phyloP scores from a whole-genome alignment of 1,284 basidiomycete species.

The Cryptococcus wingfieldii region DNA sequence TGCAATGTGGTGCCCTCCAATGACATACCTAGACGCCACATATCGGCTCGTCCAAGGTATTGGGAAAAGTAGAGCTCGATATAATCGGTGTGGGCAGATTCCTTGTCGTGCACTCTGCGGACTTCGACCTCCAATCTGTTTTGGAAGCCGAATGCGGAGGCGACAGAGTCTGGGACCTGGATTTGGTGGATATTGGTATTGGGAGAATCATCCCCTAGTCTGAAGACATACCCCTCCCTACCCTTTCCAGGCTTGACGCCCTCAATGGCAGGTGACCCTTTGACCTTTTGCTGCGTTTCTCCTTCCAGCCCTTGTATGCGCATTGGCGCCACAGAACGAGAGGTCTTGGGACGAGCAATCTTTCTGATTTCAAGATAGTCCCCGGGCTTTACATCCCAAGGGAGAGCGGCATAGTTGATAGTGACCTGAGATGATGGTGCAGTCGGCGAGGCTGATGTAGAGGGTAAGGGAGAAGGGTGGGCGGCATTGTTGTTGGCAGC shows the following conservation, averaged over 20 bases:
- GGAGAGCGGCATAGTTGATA: conserved; percentile 32
- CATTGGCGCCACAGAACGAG: neutral
- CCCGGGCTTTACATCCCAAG: conserved; percentile 33
- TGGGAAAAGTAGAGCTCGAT: conserved; percentile 88
- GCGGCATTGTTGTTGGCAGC: conserved; percentile 2
- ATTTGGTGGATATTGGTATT: conserved; percentile 38
- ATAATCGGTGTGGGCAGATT: conserved; percentile 63
- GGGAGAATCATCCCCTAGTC: conserved; percentile 34
- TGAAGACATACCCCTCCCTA: conserved; percentile 42
- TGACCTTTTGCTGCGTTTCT: conserved; percentile 8
- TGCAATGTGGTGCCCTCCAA: conserved; percentile 55
- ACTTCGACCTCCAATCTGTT: conserved; percentile 47
- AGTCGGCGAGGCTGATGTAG: conserved; percentile 9
- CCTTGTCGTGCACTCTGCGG: conserved; percentile 52
- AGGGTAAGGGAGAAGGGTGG: conserved; percentile 30
- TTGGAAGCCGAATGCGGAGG: conserved; percentile 43
- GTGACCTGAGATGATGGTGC: conserved; percentile 17
- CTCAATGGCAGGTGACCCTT: conserved; percentile 24
- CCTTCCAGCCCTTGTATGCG: conserved; percentile 2
- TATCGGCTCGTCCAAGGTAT: conserved; percentile 85
- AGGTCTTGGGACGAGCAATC: conserved; percentile 5
- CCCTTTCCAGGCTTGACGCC: conserved; percentile 29
- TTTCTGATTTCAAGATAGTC: conserved; percentile 44
- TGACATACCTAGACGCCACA: conserved; percentile 79
- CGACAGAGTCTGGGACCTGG: conserved; percentile 41